These are phyloP conservation scores for Ophiostoma montium DNA, from an alignment of 2,329 filamentous ascomycete genomes.

Conservation along the genomic window DNA sequence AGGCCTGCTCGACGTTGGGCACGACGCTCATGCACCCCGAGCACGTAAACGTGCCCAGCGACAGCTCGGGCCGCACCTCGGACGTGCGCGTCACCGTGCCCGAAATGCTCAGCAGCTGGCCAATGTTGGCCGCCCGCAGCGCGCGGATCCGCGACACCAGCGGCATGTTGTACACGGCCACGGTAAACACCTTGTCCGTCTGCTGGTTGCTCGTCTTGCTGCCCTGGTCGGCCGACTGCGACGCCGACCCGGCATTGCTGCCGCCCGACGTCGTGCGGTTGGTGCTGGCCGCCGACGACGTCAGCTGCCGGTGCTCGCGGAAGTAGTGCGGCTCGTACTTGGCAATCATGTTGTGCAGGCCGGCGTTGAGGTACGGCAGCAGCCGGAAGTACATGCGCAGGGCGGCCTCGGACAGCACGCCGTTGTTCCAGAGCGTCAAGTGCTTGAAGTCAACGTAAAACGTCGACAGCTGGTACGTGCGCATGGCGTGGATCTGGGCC, in stretches of 20 bases:
- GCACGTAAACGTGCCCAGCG: conserved; percentile 82
- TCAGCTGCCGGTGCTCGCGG: conserved; percentile 76
- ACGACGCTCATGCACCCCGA: conserved; percentile 74
- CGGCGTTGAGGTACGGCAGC: conserved; percentile 76
- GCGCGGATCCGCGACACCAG: conserved; percentile 75
- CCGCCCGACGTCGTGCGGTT: conserved; percentile 54
- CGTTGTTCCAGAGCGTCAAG: conserved; percentile 61
- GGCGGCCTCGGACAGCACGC: conserved; percentile 71
- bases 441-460: conserved; percentile 83
- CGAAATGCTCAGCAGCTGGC: conserved; percentile 86
- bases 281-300: conserved; percentile 34
- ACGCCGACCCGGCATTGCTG: conserved; percentile 47
- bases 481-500: conserved; percentile 68
- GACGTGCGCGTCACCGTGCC: conserved; percentile 94
- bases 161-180: conserved; percentile 88
- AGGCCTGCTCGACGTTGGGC: conserved; percentile 90
- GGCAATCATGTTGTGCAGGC: conserved; percentile 81
- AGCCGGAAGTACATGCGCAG: conserved; percentile 91
- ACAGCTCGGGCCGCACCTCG: conserved; percentile 88
- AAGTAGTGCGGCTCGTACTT: conserved; percentile 94
- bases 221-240: conserved; percentile 51
- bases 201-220: conserved; percentile 80
- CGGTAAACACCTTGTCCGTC: conserved; percentile 87
- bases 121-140: conserved; percentile 77
- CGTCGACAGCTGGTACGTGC: conserved; percentile 61